phyloP scores from a whole-genome alignment of 2,329 filamentous ascomycete species.

The Saccharata proteae region DNA sequence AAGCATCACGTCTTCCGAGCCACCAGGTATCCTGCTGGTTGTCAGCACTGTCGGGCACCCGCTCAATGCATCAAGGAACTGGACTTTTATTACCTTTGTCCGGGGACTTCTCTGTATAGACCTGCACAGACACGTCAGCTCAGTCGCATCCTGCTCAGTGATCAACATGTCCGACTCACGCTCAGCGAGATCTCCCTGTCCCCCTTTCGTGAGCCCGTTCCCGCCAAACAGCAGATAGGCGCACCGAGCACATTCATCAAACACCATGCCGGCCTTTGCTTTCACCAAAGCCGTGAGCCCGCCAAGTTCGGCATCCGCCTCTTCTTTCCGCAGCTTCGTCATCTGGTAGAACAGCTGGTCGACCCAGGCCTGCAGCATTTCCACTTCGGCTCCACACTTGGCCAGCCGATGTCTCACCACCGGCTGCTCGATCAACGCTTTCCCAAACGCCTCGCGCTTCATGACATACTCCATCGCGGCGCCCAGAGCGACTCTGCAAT shows the following conservation, averaged over 20 bases:
- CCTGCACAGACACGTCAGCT: slow-evolving; percentile 26
- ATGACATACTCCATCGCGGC: slow-evolving; percentile 51
- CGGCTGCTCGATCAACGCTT: slow-evolving; percentile 59
- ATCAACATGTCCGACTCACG: slow-evolving; percentile 35
- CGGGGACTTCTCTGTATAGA: slow-evolving; percentile 53
- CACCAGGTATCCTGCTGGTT: slow-evolving; percentile 45
- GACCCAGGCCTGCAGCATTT: slow-evolving; percentile 60
- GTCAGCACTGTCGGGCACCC: background rate
- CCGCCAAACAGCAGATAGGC: slow-evolving; percentile 63
- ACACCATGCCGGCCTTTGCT: slow-evolving; percentile 57
- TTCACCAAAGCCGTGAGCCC: slow-evolving; percentile 62
- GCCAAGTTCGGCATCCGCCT: slow-evolving; percentile 53
- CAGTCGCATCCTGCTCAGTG: slow-evolving; percentile 2
- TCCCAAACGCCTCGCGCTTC: slow-evolving; percentile 56
- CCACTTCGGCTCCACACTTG: slow-evolving; percentile 55
- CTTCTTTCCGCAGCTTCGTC: slow-evolving; percentile 45
- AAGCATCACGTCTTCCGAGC: slow-evolving; percentile 61
- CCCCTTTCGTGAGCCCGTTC: slow-evolving; percentile 57
- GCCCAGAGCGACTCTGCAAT: slow-evolving; percentile 48
- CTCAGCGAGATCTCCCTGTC: slow-evolving; percentile 60
- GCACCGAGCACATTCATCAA: slow-evolving; percentile 58
- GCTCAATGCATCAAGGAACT: background rate
- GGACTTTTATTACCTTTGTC: slow-evolving; percentile 21
- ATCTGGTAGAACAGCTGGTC: slow-evolving; percentile 60
- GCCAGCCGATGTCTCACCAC: slow-evolving; percentile 63